A percentile compares a stretch with the other conserved stretches of the same genome.
phyloP scores from a whole-genome alignment of 768 basidiomycete species.

The Suillus occidentalis region DNA sequence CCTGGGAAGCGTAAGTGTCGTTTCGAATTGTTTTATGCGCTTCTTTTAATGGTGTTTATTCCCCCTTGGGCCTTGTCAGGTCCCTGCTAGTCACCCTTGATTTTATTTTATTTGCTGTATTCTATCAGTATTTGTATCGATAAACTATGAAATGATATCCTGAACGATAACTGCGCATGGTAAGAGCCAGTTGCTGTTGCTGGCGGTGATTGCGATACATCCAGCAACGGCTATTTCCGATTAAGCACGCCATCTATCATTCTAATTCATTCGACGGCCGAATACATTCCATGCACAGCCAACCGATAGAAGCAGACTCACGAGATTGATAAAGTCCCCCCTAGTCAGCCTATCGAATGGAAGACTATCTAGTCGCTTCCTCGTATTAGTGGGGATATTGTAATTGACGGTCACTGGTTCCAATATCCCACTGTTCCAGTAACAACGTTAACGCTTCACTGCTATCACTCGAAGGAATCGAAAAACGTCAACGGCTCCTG shows the following conservation, averaged over 20 bases:
- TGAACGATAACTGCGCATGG: neutral
- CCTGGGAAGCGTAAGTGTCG: slow-evolving; percentile 16
- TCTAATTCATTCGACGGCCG: neutral
- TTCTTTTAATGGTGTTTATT: neutral
- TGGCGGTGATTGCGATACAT: neutral
- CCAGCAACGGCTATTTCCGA: neutral
- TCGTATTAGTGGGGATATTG: neutral
- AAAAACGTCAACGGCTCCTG: neutral
- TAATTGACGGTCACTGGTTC: neutral
- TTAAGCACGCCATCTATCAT: neutral
- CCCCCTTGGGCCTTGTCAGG: neutral
- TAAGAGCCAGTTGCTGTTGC: neutral
- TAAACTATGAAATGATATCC: neutral
- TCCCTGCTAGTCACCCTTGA: neutral
- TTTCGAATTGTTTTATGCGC: neutral
- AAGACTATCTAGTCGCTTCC: neutral
- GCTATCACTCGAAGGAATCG: neutral
- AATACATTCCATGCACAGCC: neutral
- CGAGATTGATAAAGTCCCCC: neutral
- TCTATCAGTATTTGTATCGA: neutral
- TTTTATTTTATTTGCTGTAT: neutral
- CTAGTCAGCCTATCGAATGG: neutral
- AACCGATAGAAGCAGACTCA: neutral
- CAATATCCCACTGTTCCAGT: neutral
- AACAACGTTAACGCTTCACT: neutral